Evolutionary conservation across 257 asterid species (phyloP).

Genomic region (Cordia subcordata): DNA sequence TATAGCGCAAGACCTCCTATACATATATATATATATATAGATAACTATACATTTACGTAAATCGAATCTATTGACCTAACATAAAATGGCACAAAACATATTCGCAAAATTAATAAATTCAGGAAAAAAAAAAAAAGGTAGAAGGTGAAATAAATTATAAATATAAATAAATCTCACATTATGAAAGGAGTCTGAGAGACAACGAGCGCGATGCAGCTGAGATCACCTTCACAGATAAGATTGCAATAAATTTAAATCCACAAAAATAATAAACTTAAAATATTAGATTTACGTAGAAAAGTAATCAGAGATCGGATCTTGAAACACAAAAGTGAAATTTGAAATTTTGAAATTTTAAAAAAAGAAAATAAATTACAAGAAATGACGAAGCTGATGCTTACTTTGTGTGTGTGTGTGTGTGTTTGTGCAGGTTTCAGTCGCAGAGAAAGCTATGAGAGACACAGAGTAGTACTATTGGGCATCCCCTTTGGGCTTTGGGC

Average conservation of each 20-base stretch:
- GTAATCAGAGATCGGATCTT: background rate
- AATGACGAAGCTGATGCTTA: background rate
- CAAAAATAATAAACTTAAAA: background rate
- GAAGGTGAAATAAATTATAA: background rate
- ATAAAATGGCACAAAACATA: background rate
- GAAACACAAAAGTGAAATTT: background rate
- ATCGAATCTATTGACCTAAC: no score
- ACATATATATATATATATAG: no score
- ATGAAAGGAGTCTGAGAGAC: slow-evolving; percentile 10
- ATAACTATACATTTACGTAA: no score
- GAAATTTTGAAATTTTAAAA: no score
- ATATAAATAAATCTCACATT: slow-evolving; percentile 20
- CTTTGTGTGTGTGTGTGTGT: background rate
- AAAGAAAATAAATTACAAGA: background rate
- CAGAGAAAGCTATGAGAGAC: background rate
- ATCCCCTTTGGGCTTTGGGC: background rate
- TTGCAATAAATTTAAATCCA: background rate
- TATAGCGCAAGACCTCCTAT: no score
- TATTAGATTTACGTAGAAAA: no score
- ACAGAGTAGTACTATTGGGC: background rate
- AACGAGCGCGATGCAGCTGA: slow-evolving; percentile 4
- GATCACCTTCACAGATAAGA: slow-evolving; percentile 11
- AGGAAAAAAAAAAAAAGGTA: background rate
- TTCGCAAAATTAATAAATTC: background rate
- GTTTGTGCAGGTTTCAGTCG: background rate